phyloP scores from a whole-genome alignment of 2,329 filamentous ascomycete species.

The Pseudovirgaria hyperparasitica region DNA sequence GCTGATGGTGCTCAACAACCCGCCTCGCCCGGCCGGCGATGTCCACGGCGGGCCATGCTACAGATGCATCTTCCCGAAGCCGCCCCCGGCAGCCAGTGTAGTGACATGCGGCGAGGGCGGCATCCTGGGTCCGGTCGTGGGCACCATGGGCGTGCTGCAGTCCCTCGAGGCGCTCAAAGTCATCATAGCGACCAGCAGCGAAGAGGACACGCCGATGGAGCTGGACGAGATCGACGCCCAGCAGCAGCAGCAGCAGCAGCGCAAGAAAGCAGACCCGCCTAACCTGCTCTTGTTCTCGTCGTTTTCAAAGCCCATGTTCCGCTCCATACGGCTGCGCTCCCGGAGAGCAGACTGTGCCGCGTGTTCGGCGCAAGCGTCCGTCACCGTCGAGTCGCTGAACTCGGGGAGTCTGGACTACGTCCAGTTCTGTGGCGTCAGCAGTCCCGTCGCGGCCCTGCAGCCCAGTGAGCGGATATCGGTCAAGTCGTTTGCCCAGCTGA shows the following conservation, averaged over 20 bases:
- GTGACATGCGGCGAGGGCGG: conserved; percentile 86
- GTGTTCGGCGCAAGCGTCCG: conserved; percentile 51
- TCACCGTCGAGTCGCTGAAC: conserved; percentile 50
- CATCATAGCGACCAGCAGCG: conserved; percentile 34
- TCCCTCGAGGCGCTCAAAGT: conserved; percentile 81
- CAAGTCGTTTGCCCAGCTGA: conserved; percentile 39
- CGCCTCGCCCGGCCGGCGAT: conserved; percentile 48
- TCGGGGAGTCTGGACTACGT: conserved; percentile 67
- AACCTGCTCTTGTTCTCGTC: conserved; percentile 43
- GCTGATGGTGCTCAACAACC: conserved; percentile 76
- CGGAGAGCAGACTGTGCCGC: conserved; percentile 60
- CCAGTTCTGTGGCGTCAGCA: conserved; percentile 63
- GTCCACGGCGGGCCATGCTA: conserved; percentile 69
- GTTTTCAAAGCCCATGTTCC: conserved; percentile 46
- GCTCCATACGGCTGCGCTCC: conserved; percentile 60
- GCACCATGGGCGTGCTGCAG: conserved; percentile 84
- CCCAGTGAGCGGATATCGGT: conserved; percentile 57
- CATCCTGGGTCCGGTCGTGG: conserved; percentile 83
- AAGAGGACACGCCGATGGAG: conserved; percentile 3
- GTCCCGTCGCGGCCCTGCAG: conserved; percentile 43
- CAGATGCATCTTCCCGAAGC: conserved; percentile 79
- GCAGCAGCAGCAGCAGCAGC: too few species aligned
- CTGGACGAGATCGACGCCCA: not conserved
- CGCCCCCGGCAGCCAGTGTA: conserved; percentile 72
- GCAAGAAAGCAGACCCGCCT: conserved; percentile 19